Conservation (phyloP, 73 alveolate species). For the Paraurostyla sp. region DNA sequence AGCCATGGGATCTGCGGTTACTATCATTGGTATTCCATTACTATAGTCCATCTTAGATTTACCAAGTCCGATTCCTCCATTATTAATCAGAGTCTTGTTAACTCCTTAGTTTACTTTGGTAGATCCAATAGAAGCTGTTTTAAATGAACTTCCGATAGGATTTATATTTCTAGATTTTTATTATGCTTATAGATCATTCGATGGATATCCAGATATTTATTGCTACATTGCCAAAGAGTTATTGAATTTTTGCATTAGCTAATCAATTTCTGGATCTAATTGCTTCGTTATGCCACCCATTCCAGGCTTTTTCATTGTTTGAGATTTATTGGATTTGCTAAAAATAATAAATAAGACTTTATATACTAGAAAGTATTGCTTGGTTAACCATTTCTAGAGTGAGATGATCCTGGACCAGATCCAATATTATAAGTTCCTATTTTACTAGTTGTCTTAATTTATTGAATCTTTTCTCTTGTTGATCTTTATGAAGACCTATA, state of each 20-base stretch:
- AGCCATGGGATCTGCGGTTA: slow-evolving; percentile 26
- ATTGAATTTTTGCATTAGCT: background rate
- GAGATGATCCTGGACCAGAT: background rate
- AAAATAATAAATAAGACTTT: background rate
- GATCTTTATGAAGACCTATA: slow-evolving; percentile 4
- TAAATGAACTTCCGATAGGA: background rate
- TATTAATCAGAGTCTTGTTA: no score
- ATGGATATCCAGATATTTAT: background rate
- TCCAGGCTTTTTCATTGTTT: slow-evolving; percentile 18
- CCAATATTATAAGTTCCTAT: background rate
- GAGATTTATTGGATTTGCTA: slow-evolving; percentile 1
- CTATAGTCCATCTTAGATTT: background rate
- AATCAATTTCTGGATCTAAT: background rate
- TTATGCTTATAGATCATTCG: background rate
- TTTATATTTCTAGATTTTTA: background rate
- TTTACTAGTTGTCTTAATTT: slow-evolving; percentile 17
- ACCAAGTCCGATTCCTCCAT: background rate
- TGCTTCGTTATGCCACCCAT: background rate
- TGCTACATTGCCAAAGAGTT: background rate
- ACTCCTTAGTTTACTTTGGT: no score
- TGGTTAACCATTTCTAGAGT: background rate
- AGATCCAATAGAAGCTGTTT: slow-evolving; percentile 28
- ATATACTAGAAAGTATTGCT: slow-evolving; percentile 23
- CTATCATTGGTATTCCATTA: slow-evolving; percentile 21
- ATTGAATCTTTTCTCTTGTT: background rate